These are phyloP conservation scores for Pneumocystis carinii DNA, from an alignment of 1,139 yeast species.

Conservation along the genomic window DNA sequence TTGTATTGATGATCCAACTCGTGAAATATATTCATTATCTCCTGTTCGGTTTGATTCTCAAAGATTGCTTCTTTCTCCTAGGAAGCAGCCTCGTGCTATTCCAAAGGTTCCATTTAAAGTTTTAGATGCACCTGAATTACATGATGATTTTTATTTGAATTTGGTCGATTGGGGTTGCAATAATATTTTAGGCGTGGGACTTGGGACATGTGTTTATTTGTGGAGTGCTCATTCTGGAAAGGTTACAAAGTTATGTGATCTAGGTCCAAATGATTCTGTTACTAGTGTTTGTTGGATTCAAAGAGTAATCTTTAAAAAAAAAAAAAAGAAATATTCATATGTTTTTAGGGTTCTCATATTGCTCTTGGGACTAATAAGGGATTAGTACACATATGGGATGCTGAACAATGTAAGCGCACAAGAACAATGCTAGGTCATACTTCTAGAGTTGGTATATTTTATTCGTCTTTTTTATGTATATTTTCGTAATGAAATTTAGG, in stretches of 20 bases:
- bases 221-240: conserved; percentile 85
- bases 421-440: conserved; percentile 88
- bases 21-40: conserved; percentile 59
- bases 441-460: conserved; percentile 45
- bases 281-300: conserved; percentile 80
- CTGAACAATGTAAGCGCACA: conserved; percentile 64
- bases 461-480: not conserved
- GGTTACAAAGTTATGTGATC: conserved; percentile 65
- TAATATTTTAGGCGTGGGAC: conserved; percentile 77
- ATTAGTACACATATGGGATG: conserved; percentile 89
- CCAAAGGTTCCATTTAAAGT: conserved; percentile 76
- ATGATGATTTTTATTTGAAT: conserved; percentile 85
- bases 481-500: conserved; percentile 5
- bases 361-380: conserved; percentile 88
- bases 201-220: conserved; percentile 73
- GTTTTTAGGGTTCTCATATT: conserved; percentile 40
- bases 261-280: conserved; percentile 45
- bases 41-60: conserved; percentile 88
- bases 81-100: conserved; percentile 60
- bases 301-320: conserved; percentile 36
- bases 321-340: conserved; percentile 23
- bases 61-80: conserved; percentile 61
- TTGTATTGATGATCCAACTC: conserved; percentile 38
- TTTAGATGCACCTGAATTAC: conserved; percentile 87
- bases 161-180: conserved; percentile 92